These are phyloP conservation scores for Yamagishiella unicocca DNA, from an alignment of 139 green algal genomes.

Conservation along the genomic window DNA sequence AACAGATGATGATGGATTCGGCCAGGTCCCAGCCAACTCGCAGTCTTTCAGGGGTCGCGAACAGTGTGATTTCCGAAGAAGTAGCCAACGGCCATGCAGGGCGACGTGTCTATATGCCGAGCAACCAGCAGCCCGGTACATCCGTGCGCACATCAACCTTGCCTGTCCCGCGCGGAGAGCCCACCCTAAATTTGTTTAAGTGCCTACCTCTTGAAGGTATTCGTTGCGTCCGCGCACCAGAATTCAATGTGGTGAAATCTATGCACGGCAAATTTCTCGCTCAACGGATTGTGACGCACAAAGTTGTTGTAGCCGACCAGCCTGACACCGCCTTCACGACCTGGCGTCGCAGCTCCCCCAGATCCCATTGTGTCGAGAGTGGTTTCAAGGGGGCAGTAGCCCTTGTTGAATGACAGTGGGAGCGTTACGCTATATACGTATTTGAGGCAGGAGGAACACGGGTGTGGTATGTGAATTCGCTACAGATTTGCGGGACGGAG, in stretches of 20 bases:
- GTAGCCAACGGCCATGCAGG: background rate
- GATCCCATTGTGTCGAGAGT: constrained; percentile 13
- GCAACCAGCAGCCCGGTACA: background rate
- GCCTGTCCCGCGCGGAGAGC: background rate
- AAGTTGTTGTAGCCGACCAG: constrained; percentile 77
- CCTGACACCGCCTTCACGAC: constrained; percentile 33
- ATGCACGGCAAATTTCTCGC: constrained; percentile 84
- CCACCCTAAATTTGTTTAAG: background rate
- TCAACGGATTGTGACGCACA: constrained; percentile 77
- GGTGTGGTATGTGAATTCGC: background rate
- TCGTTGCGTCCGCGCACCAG: constrained; percentile 93
- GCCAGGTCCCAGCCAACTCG: background rate
- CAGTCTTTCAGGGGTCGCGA: background rate
- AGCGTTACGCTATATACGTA: background rate
- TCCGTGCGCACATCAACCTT: background rate
- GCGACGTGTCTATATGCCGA: too few relatives aligned
- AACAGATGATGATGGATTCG: too few relatives aligned
- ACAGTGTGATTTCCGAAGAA: background rate
- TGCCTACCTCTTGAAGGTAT: constrained; percentile 75
- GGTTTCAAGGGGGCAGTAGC: background rate
- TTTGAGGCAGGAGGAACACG: background rate
- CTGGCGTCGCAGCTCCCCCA: constrained; percentile 22
- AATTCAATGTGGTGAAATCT: constrained; percentile 97
- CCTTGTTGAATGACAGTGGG: background rate
- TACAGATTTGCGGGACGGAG: background rate